Base-by-base conservation (phyloP, 2,329 filamentous ascomycete genomes). In the Botrytis squamosa region DNA sequence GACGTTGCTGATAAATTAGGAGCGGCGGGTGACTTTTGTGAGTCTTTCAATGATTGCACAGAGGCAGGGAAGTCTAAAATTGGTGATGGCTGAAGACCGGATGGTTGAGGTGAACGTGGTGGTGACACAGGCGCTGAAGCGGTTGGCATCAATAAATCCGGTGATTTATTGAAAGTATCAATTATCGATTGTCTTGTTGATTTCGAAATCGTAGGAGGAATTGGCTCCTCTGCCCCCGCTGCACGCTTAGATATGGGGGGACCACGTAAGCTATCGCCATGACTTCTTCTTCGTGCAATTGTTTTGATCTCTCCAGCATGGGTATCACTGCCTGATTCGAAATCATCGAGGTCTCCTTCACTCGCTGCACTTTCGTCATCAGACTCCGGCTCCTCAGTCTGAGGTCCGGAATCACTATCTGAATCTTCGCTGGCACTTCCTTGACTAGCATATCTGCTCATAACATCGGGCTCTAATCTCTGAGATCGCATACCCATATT, bases 401-500 rank as follows among this genome's bases (percentile, higher is more conserved):
- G 82, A 70, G 82, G 82, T 60, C 82, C 82, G 14, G 83, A 83
- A 29, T 77, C 78, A 46, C 77, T 79, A 46, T 76, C 78, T 0
- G 84, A 84, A 22, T 82, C 82, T 73, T 86, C 85, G 66, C 84
- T 85, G 6, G 83, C 83, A 65, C 83, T 85, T 20, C 82, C 82
- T 55, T 85, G 83, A 73, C 84, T 85, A 22, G 85, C 82, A 74
- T 82, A 81, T 36, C 76, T 73, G 25, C 75, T 71, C 3, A 79
- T 73, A 20, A 81, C 74, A 64, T 78, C 70, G 3, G 76, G 76
- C 4, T 89, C 86, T 2, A 97, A 83, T 72, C 90, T 89, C 76
- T 94, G 92, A 4, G 93, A 94, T 76, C 91, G 90, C 83, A 95
- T 95, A 2, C 91, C 91, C 75, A 93, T 85, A 76, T 85, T 92